These are phyloP conservation scores for Neurospora discreta DNA, from an alignment of 495 filamentous ascomycete genomes.

Conservation along the genomic window DNA sequence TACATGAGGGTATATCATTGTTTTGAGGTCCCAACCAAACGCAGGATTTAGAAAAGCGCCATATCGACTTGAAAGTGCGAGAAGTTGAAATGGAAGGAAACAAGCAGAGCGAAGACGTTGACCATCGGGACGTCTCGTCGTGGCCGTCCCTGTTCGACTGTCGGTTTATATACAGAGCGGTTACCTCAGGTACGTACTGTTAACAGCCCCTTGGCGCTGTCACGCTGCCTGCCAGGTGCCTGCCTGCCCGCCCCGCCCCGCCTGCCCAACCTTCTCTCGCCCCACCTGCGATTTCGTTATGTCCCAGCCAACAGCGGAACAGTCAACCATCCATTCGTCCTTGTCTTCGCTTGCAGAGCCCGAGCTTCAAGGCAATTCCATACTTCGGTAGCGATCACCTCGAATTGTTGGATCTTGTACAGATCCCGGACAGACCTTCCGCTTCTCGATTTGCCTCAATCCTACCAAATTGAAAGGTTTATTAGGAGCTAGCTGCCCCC, in stretches of 20 bases:
- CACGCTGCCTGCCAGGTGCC: not conserved
- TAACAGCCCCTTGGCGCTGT: not conserved
- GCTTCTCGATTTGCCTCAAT: not conserved
- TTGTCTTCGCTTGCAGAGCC: not conserved
- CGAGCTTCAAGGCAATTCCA: not conserved
- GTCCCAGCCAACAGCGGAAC: not conserved
- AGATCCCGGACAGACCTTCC: not conserved
- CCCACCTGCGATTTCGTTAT: not conserved
- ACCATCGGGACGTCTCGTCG: not conserved
- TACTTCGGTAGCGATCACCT: not conserved
- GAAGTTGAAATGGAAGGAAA: not conserved
- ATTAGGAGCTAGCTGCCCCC: not conserved
- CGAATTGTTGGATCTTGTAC: not conserved
- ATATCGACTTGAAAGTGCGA: not conserved
- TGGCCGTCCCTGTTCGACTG: not conserved
- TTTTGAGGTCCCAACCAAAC: no score
- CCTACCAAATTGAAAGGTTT: not conserved
- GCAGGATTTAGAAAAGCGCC: not conserved
- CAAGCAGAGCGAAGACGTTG: not conserved
- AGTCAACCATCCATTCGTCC: not conserved
- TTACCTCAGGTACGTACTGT: not conserved
- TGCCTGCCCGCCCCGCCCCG: not conserved
- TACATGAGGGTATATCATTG: no score
- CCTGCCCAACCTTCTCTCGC: not conserved
- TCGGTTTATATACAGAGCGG: not conserved